phyloP scores from a whole-genome alignment of 495 filamentous ascomycete genomes.

The Lasiosphaeria ovina region DNA sequence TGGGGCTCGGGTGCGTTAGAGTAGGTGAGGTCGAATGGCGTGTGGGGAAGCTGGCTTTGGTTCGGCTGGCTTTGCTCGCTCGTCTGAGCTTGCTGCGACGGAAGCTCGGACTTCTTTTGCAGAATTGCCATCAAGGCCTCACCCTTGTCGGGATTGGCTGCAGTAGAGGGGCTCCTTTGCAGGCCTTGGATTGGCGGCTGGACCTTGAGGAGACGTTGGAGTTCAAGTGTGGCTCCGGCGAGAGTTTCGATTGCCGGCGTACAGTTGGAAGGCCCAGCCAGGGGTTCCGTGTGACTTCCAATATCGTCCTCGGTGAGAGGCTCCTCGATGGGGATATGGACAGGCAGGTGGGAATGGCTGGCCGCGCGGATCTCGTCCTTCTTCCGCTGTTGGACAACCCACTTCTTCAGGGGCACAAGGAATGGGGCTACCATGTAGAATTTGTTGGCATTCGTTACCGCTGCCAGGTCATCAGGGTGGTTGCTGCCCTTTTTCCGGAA shows the following conservation, averaged over 20 bases:
- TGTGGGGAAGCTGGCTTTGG: constrained; percentile 30
- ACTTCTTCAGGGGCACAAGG: constrained; percentile 78
- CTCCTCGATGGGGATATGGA: constrained; percentile 32
- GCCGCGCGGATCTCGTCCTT: constrained; percentile 48
- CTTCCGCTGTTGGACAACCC: constrained; percentile 82
- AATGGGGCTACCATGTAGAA: constrained; percentile 99
- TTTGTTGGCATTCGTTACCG: constrained; percentile 70
- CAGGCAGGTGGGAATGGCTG: constrained; percentile 29
- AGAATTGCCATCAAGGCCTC: constrained; percentile 34
- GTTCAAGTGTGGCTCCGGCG: constrained; percentile 59
- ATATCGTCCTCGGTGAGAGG: constrained; percentile 44
- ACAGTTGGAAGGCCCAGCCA: constrained; percentile 12
- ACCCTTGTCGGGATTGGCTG: constrained; percentile 29
- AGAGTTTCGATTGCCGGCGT: constrained; percentile 39
- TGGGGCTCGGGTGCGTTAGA: constrained; percentile 33
- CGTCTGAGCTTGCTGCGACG: constrained; percentile 23
- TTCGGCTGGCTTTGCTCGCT: constrained; percentile 7
- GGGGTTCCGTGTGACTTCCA: constrained; percentile 28
- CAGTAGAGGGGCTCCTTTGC: constrained; percentile 28
- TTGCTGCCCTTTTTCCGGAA: constrained; percentile 63
- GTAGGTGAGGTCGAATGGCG: constrained; percentile 43
- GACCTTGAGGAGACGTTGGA: constrained; percentile 64
- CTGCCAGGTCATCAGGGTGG: constrained; percentile 44
- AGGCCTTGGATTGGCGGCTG: constrained; percentile 48
- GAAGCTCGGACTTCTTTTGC: constrained; percentile 24